Evolutionary conservation across 768 basidiomycete species (phyloP).

Genomic region (Sistotremastrum niveocremeum): DNA sequence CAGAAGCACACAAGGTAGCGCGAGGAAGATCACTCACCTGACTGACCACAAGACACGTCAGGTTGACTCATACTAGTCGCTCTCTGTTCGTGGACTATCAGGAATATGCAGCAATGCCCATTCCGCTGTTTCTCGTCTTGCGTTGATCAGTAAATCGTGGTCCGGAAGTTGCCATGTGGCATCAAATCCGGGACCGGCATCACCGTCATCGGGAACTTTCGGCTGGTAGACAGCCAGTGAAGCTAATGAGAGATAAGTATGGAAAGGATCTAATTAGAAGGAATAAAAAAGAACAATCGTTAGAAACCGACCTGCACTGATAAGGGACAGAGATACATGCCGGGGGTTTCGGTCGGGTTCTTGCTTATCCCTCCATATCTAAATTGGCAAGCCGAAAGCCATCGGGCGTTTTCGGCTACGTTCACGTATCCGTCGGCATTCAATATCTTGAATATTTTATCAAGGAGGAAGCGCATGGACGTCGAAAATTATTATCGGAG

Average conservation of each 20-base stretch:
- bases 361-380: conserved; percentile 85
- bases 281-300: conserved; percentile 3
- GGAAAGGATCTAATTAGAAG: conserved; percentile 64
- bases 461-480: neutral
- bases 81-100: neutral
- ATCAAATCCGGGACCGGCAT: neutral
- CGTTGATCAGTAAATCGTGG: conserved; percentile 62
- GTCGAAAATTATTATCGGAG: conserved; percentile 1
- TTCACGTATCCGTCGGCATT: conserved; percentile 47
- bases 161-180: conserved; percentile 41
- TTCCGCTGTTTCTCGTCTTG: conserved; percentile 42
- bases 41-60: no score
- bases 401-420: conserved; percentile 37
- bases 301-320: neutral
- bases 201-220: neutral
- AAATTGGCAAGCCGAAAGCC: conserved; percentile 70
- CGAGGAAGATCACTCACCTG: no score
- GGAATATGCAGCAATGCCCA: conserved; percentile 59
- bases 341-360: conserved; percentile 64
- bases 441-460: conserved; percentile 43
- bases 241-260: conserved; percentile 85
- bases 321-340: conserved; percentile 24
- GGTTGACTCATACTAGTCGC: no score
- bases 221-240: conserved; percentile 58
- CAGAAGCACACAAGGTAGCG: no score